Base-by-base conservation (phyloP, 2,329 filamentous ascomycete species). In the Talaromyces amestolkiae region DNA sequence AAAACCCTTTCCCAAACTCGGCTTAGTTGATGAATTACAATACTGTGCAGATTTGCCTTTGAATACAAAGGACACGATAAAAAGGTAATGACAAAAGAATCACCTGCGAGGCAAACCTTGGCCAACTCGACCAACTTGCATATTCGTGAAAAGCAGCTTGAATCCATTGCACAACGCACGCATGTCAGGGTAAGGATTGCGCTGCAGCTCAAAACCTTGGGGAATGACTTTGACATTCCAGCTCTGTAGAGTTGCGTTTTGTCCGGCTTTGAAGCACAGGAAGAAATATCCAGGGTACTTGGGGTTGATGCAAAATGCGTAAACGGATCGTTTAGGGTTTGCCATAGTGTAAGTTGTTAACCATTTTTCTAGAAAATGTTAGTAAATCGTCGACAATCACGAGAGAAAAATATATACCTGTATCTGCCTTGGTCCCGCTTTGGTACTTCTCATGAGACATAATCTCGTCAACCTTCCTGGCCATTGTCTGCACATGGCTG, bases 401-500 rank as follows among this genome's bases (percentile, higher is more conserved):
- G 19, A 5, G 22, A 31, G 51, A 59, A 49, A 63, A 6, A 15
- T 19, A 64, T 37, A 41, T 89, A 97, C 94, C 93, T 68, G 93
- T 91, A 73, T 95, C 91, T 67, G 88, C 84, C 73, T 89, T 89
- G 68, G 88, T 93, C 67, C 90, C 89, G 68, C 87, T 87, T 80
- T 96, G 92, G 83, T 91, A 99, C 79, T 97, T 97, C 76, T 98
- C 94, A 77, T 97, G 90, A 70, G 90, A 87, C 84, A 92, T 95
- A 83, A 99, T 89, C 82, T 99, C 94, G 70, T 96, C 92, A 61
- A 98, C 94, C 84, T 99, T 99, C 79, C 90, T 91, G 19, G 93
- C 91, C 95, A 98, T 99, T 61, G 93, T 92, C 81, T 97, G 95
- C 75, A 99, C 92, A 76, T 99, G 95, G 74, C 95, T 91, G 75